Percentiles rank a stretch among this genome's conserved stretches.
phyloP scores from a whole-genome alignment of 352 stramenopile genomes.

The Globisporangium emineosum region DNA sequence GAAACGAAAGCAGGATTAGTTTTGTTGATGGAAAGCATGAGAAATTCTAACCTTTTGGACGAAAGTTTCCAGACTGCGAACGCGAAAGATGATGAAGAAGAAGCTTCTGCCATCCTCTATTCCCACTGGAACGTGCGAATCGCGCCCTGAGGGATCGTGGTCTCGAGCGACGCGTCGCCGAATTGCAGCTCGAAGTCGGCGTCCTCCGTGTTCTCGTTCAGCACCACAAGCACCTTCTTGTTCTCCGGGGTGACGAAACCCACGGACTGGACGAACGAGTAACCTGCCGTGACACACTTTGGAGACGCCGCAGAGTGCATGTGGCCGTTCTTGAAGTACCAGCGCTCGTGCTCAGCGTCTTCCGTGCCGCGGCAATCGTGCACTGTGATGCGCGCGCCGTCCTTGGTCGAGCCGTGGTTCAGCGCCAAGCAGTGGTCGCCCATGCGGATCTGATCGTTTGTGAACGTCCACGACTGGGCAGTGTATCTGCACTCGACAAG shows the following conservation, averaged over 20 bases:
- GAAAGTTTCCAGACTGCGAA: background rate
- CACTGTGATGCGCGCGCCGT: slow-evolving; percentile 49
- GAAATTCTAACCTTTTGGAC: background rate
- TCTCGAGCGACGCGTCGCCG: slow-evolving; percentile 39
- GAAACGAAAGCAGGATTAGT: background rate
- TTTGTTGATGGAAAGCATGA: slow-evolving; percentile 3
- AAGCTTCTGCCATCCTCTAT: background rate
- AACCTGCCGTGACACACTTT: slow-evolving; percentile 78
- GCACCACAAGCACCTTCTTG: slow-evolving; percentile 73
- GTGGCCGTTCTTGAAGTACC: slow-evolving; percentile 54
- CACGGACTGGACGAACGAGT: slow-evolving; percentile 65
- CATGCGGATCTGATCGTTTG: slow-evolving; percentile 52
- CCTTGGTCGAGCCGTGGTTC: slow-evolving; percentile 56
- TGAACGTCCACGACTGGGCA: slow-evolving; percentile 61
- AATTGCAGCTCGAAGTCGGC: slow-evolving; percentile 60
- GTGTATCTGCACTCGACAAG: slow-evolving; percentile 73
- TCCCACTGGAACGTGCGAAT: slow-evolving; percentile 80
- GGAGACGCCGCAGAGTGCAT: slow-evolving; percentile 43
- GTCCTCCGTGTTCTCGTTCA: slow-evolving; percentile 84
- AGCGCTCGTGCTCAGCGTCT: slow-evolving; percentile 42
- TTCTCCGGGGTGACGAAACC: slow-evolving; percentile 73
- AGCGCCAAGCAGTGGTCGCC: slow-evolving; percentile 61
- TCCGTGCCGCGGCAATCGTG: slow-evolving; percentile 43
- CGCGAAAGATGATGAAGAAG: background rate
- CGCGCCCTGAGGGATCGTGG: slow-evolving; percentile 46